Base-by-base conservation (phyloP, 192 early-diverging fungal genomes). In the Glomus cerebriforme region DNA sequence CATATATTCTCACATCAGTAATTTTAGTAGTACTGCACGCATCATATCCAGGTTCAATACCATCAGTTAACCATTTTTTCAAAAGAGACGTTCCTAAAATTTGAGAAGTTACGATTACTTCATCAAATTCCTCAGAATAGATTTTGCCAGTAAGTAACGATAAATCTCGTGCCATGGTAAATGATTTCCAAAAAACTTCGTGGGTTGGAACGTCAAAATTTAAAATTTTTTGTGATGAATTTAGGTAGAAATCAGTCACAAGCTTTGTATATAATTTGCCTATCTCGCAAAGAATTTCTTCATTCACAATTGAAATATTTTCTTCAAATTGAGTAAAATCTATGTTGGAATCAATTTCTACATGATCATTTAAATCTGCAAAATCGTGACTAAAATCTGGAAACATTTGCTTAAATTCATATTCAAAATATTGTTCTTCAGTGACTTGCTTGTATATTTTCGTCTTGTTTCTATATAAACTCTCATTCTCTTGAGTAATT, bases 381-480 rank as follows among this genome's bases (percentile, higher is more conserved):
- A 90, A 96, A 64, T 94, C 96, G 9, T 95, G 93, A 76, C 87
- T 91, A 82, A 91, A 96, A 75, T 95, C 94, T 1, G 95, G 94
- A 87, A 98, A 98, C 54, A 93, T 85, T 75, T 93, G 89, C 45
- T 83, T 83, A 37, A 95, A 83, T 65, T 95, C 90, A 54, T 84
- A 82, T 74, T 93, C 94, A 43, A 94, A 92, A 1, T 90, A 85
- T 67, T 92, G 91, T 67, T 96, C 88, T 29, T 90, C 86, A 39
- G 82, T 83, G 29, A 85, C 82, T 31, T 22, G 27, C 34, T 10
- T 3, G 13, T 91, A 83, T 45, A 82, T 86, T 74, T 86, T 87
- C 59, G 86, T 82, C 24, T 88, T 86, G 37, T 83, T 84, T 75
- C 87, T 88, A 79, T 88, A 92, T 35, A 92, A 79, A 13, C 79